Evolutionary conservation across 2,329 filamentous ascomycete genomes (phyloP).

Genomic region (Elsinoe necatrix): DNA sequence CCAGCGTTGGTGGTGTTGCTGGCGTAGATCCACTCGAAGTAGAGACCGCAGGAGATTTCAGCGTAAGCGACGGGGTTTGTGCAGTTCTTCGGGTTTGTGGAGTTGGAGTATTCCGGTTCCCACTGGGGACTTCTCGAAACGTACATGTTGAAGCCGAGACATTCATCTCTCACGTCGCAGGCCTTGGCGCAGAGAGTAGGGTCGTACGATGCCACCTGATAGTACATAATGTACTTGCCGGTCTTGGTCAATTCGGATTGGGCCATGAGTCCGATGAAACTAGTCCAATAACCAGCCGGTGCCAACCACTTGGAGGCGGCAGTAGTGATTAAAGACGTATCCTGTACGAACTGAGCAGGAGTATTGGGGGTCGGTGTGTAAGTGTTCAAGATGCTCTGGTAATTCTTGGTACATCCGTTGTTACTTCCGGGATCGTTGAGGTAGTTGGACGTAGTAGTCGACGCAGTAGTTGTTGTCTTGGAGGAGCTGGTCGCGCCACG

Average conservation of each 20-base stretch:
- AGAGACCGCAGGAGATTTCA: conserved; percentile 16
- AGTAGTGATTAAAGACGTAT: conserved; percentile 9
- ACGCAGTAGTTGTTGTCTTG: neutral
- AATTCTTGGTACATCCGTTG: conserved; percentile 7
- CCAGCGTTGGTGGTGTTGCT: conserved; percentile 24
- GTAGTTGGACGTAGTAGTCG: neutral
- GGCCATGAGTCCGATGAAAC: conserved; percentile 11
- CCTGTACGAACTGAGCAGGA: conserved; percentile 15
- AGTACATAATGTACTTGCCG: conserved; percentile 18
- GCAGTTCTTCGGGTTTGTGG: conserved; percentile 19
- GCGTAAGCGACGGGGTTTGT: conserved; percentile 15
- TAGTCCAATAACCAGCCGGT: conserved; percentile 19
- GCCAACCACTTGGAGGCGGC: conserved; percentile 16
- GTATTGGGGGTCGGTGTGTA: conserved; percentile 16
- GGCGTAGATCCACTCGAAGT: conserved; percentile 12
- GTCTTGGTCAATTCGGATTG: neutral
- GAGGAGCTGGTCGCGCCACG: neutral
- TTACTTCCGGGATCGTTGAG: neutral
- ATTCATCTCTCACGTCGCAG: conserved; percentile 19
- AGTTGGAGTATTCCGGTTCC: conserved; percentile 19
- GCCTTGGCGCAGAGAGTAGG: conserved; percentile 17
- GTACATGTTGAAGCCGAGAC: conserved; percentile 21
- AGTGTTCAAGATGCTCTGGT: conserved; percentile 10
- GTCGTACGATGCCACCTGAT: conserved; percentile 17
- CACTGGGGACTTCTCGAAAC: conserved; percentile 18